Conservation (phyloP, 345 rosid species). For the Melaleuca quinquenervia region DNA sequence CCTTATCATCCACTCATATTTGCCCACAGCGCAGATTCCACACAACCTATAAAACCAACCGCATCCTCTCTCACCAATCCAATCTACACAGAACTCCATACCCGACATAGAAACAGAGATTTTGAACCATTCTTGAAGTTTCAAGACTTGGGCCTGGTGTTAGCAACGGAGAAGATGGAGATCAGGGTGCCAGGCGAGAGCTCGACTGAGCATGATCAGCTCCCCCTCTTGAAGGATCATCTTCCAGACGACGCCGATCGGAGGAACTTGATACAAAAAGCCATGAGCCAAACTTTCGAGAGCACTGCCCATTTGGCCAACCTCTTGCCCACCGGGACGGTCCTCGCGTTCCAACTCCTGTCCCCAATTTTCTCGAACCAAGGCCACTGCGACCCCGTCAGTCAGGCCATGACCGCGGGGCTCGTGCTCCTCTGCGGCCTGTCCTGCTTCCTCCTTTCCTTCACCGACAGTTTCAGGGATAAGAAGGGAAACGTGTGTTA, state of each 20-base stretch:
- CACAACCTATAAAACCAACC: not conserved
- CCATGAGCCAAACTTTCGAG: constrained; percentile 71
- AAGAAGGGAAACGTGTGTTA: constrained; percentile 56
- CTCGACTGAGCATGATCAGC: constrained; percentile 12
- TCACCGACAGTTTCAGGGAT: constrained; percentile 78
- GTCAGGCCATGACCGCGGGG: constrained; percentile 43
- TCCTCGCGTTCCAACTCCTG: constrained; percentile 83
- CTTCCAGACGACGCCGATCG: constrained; percentile 20
- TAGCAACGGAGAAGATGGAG: constrained; percentile 21
- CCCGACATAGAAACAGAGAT: not conserved
- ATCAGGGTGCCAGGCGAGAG: constrained; percentile 23
- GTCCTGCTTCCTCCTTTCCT: constrained; percentile 59
- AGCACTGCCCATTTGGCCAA: constrained; percentile 91
- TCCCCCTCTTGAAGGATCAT: constrained; percentile 33
- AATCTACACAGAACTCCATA: not conserved
- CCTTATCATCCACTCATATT: constrained; percentile 25
- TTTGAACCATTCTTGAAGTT: not conserved
- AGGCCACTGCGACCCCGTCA: constrained; percentile 55
- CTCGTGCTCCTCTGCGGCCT: constrained; percentile 54
- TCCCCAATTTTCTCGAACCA: constrained; percentile 71
- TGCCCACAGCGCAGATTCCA: not conserved
- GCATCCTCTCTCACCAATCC: not conserved
- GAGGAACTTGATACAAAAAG: constrained; percentile 51
- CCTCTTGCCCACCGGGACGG: constrained; percentile 85
- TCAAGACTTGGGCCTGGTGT: not conserved